phyloP scores from a whole-genome alignment of 208 protist species.

The Trypanosoma cruzi region DNA sequence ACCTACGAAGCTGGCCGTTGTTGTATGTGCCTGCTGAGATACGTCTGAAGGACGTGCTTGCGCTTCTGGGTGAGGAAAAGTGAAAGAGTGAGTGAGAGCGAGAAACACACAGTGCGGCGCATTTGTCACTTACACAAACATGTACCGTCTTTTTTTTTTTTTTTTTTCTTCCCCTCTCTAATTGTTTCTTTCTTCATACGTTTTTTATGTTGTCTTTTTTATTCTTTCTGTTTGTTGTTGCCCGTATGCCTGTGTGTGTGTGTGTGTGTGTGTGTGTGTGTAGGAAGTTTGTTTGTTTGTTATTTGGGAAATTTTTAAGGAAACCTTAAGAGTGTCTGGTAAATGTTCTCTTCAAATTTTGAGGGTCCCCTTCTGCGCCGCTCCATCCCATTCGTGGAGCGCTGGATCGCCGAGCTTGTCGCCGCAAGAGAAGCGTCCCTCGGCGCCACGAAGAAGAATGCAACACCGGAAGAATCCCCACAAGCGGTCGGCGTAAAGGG shows the following conservation, averaged over 20 bases:
- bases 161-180: too few relatives aligned
- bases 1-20: slow-evolving; percentile 69
- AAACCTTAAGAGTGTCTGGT: background rate
- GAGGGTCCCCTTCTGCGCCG: slow-evolving; percentile 74
- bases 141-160: too few relatives aligned
- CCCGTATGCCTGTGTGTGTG: too few relatives aligned
- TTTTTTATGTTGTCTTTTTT: too few relatives aligned
- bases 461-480: background rate
- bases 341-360: slow-evolving; percentile 47
- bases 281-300: too few relatives aligned
- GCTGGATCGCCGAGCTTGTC: slow-evolving; percentile 70
- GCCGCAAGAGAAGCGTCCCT: background rate
- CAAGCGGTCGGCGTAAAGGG: slow-evolving; percentile 1
- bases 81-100: background rate
- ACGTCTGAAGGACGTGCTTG: slow-evolving; percentile 52
- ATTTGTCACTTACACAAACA: too few relatives aligned
- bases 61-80: slow-evolving; percentile 18
- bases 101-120: too few relatives aligned
- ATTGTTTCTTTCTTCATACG: too few relatives aligned
- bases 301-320: too few relatives aligned
- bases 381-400: slow-evolving; percentile 79
- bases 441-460: background rate
- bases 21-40: slow-evolving; percentile 81
- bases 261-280: too few relatives aligned
- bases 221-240: too few relatives aligned